Base-by-base conservation (phyloP, 2,329 filamentous ascomycete species). In the Paecilomyces dactylethromorphus region DNA sequence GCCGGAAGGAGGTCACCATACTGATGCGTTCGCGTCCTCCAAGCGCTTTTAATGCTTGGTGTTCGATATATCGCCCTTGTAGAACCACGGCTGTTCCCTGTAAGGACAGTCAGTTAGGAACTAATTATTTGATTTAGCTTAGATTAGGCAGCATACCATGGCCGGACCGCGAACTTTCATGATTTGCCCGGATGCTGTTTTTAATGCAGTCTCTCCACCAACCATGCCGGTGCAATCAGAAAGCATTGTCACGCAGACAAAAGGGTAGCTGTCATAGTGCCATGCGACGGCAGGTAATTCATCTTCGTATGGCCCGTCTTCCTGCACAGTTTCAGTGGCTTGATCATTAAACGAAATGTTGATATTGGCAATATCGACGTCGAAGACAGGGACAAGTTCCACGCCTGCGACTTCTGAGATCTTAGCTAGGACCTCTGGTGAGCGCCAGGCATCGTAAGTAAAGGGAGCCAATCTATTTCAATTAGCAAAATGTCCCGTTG, bases 31-130 rank as follows among this genome's bases (percentile, higher is more conserved):
- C 85, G 29, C 78, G 77, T 2, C 78, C 77, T 18, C 82, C 83
- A 0, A 83, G 71, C 8, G 83, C 81, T 11, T 80, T 80, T 11
- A 86, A 75, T 1, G 85, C 85, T 59, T 84, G 80, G 66, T 88
- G 85, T 60, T 83, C 79, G 63, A 87, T 85, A 71, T 87, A 87
- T 29, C 84, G 77, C n/a, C 85, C 85, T 70, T 88, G 85, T 56
- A 87, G 74, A 7, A 87, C 76, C 1, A 87, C 82, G 2, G 82
- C 83, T 54, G 64, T 64, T n/a, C 68, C 69, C 62, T 65, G 15
- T 59, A 1, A 21, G 10, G 15, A 3, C 11, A 5, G 18, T 15
- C 18, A n/a, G 6, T 2, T 3, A 35, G 32, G 8, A 10, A 35
- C 13, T 15, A 35, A 35, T 10, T 26, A 26, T 26, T 3, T 26